Evolutionary conservation across 108 stramenopile species (phyloP).

Genomic region (Cylindrotheca closterium): DNA sequence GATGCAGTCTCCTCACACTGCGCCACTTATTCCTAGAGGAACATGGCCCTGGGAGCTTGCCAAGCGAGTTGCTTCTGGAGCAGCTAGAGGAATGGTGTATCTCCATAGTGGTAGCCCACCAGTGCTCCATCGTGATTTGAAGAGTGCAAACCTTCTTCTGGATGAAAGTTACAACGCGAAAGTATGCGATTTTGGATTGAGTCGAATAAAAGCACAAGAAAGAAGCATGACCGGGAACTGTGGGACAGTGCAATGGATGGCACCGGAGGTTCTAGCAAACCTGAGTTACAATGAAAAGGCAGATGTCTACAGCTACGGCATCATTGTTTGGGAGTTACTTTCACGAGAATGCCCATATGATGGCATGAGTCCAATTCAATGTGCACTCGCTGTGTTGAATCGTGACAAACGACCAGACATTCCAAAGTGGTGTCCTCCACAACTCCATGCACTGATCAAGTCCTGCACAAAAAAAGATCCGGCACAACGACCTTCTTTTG

Average conservation of each 20-base stretch:
- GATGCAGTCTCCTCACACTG: conserved; percentile 3
- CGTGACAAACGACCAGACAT: conserved; percentile 74
- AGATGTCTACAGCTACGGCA: conserved; percentile 83
- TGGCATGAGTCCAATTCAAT: conserved; percentile 88
- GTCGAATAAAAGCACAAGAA: conserved; percentile 78
- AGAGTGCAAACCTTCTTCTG: conserved; percentile 87
- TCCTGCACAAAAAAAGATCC: conserved; percentile 75
- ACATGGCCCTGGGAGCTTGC: conserved; percentile 80
- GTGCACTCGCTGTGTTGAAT: conserved; percentile 85
- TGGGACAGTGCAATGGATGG: conserved; percentile 97
- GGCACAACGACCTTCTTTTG: conserved; percentile 65
- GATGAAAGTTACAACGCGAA: conserved; percentile 89
- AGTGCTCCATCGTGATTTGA: conserved; percentile 93
- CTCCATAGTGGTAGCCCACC: conserved; percentile 88
- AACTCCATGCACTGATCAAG: conserved; percentile 65
- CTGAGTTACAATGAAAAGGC: conserved; percentile 81
- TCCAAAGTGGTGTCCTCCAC: conserved; percentile 84
- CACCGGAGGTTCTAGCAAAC: conserved; percentile 87
- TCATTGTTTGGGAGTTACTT: conserved; percentile 83
- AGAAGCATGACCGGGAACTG: conserved; percentile 91
- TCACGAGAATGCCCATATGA: conserved; percentile 87
- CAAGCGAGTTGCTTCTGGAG: conserved; percentile 70
- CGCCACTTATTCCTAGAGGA: conserved; percentile 63
- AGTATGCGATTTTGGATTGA: conserved; percentile 94
- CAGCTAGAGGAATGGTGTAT: conserved; percentile 93